A percentile compares a stretch with the other conserved stretches of the same genome.
Evolutionary conservation across 2,329 filamentous ascomycete species (phyloP).

Genomic region (Pseudopyrenochaeta lycopersici): DNA sequence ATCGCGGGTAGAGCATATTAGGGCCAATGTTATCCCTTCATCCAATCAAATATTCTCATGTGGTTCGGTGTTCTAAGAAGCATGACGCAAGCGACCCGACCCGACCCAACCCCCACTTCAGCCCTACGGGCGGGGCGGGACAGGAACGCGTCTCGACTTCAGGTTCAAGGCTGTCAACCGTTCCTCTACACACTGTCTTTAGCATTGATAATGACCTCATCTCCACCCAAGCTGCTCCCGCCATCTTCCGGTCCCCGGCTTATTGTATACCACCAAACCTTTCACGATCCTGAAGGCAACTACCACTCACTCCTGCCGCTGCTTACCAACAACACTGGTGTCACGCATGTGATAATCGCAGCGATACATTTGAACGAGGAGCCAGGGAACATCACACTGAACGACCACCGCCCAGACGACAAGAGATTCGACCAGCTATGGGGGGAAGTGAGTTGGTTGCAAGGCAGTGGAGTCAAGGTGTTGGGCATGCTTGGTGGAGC

Average conservation of each 20-base stretch:
- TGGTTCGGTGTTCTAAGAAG: conserved; percentile 18
- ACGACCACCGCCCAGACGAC: conserved; percentile 77
- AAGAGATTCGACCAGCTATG: conserved; percentile 76
- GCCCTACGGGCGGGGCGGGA: conserved; percentile 26
- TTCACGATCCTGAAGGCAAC: conserved; percentile 62
- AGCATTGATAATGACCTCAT: conserved; percentile 37
- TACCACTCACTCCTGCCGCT: conserved; percentile 71
- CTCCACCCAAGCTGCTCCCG: conserved; percentile 43
- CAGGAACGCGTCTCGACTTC: neutral
- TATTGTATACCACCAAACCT: conserved; percentile 72
- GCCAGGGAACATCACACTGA: conserved; percentile 75
- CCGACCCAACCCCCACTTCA: conserved; percentile 40
- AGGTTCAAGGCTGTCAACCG: neutral
- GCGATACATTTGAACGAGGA: conserved; percentile 83
- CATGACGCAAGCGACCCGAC: conserved; percentile 32
- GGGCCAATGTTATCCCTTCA: conserved; percentile 2
- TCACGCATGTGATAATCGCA: conserved; percentile 86
- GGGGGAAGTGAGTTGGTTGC: conserved; percentile 77
- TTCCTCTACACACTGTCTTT: neutral
- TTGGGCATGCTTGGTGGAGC: conserved; percentile 90
- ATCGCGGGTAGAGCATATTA: neutral
- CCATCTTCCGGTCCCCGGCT: conserved; percentile 52
- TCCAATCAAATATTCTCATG: neutral
- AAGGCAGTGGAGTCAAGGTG: conserved; percentile 78
- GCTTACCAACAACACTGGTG: conserved; percentile 65